A percentile compares a stretch with the other conserved stretches of the same genome.
Conservation (phyloP, 495 filamentous ascomycete genomes). For the Talaromyces thailandensis region DNA sequence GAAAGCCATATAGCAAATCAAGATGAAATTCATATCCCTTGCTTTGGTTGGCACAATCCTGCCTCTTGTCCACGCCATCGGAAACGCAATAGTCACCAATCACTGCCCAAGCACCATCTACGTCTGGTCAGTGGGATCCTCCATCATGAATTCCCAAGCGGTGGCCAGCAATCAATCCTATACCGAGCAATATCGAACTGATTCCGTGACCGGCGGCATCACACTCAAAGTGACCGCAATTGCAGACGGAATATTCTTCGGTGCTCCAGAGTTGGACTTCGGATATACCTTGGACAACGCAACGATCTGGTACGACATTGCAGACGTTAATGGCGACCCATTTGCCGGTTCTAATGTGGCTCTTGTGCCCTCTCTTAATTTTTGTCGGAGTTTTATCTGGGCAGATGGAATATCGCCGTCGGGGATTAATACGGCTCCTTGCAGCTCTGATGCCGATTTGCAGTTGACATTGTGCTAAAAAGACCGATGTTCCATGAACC, state of each 20-base stretch:
- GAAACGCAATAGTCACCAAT: conserved; percentile 42
- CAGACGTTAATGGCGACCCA: conserved; percentile 47
- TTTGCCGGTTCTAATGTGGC: conserved; percentile 37
- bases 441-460: conserved; percentile 22
- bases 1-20: background rate
- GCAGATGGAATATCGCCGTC: conserved; percentile 35
- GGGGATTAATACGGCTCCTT: conserved; percentile 37
- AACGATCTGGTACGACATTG: conserved; percentile 49
- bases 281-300: conserved; percentile 41
- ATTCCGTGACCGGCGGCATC: conserved; percentile 39
- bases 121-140: conserved; percentile 45
- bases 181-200: conserved; percentile 34
- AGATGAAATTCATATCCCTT: background rate
- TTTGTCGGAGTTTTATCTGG: conserved; percentile 37
- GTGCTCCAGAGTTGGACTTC: conserved; percentile 41
- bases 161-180: conserved; percentile 17
- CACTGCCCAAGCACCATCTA: conserved; percentile 37
- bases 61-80: conserved; percentile 17
- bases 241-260: conserved; percentile 38
- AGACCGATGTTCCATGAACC: background rate
- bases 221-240: conserved; percentile 45
- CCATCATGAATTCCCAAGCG: conserved; percentile 21
- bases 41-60: conserved; percentile 5
- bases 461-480: conserved; percentile 22
- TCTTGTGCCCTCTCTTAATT: conserved; percentile 22